Percentiles rank a stretch among this genome's conserved stretches.
These are phyloP conservation scores for Aspergillus sp. DNA, from an alignment of 2,329 filamentous ascomycete species.

Conservation along the genomic window DNA sequence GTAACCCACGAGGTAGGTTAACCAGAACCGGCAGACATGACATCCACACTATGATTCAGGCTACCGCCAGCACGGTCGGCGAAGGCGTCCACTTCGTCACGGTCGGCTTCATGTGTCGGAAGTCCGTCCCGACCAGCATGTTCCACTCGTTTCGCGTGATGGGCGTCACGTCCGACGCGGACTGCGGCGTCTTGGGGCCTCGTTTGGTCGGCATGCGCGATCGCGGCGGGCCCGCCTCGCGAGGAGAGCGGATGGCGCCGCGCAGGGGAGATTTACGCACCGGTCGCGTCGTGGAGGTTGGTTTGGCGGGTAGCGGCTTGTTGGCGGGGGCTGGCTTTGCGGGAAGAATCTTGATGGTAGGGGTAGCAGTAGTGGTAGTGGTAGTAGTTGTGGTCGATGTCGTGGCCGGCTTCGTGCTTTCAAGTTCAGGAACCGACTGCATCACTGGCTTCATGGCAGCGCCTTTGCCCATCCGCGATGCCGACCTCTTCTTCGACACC, in stretches of 20 bases:
- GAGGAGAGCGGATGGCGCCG: constrained; percentile 20
- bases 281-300: constrained; percentile 4
- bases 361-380: background rate
- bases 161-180: constrained; percentile 44
- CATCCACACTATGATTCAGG: constrained; percentile 13
- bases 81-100: constrained; percentile 41
- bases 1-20: too few species aligned
- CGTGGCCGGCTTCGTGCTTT: background rate
- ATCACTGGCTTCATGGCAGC: background rate
- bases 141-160: constrained; percentile 46
- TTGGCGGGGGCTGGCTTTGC: background rate
- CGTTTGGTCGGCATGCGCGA: constrained; percentile 19
- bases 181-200: constrained; percentile 41
- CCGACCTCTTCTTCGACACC: background rate
- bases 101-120: constrained; percentile 28
- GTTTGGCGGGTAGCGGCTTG: background rate
- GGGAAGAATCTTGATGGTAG: background rate
- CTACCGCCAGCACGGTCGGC: constrained; percentile 30
- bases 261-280: constrained; percentile 23
- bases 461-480: background rate
- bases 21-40: too few species aligned
- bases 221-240: constrained; percentile 22
- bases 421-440: background rate
- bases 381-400: constrained; percentile 3
- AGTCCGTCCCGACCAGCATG: constrained; percentile 34